Evolutionary conservation across 2,329 filamentous ascomycete genomes (phyloP), one percentile per base, ranked within the genome.

Genomic region (Chalara sp.): DNA sequence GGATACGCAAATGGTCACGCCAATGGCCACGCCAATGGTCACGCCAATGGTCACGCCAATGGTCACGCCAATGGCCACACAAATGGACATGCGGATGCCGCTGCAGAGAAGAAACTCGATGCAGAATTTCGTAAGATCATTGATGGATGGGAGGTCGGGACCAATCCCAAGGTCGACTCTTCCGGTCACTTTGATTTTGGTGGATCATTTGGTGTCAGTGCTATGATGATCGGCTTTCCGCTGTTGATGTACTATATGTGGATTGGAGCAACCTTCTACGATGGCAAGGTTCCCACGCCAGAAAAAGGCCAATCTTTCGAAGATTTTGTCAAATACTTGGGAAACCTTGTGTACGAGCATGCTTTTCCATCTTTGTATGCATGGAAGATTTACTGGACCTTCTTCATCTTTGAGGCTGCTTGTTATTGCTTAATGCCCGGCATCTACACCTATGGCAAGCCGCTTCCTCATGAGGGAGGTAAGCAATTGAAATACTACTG

Each of bases 221-320:
- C 80, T 59, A 90, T 96, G 81, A 97, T 97, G 89, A 78, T 90
- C 56, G 82, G 86, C 44, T 99, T 97, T 70, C 93, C 93, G n/a
- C 56, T 84, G 37, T 79, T 99, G 61, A 97, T 97, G 92, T 96
- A 89, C 79, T 97, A 96, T 73, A 96, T 99, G 91, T 97, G 91
- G 91, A 84, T 95, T 68, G 93, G 93, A 47, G 87, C 92, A 33
- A 91, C 85, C 46, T 96, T 92, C 72, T 99, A 96, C 72, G 75
- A 89, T 65, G 92, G 92, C 60, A 83, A 87, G 56, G 76, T 95
- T 47, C 93, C 93, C 12, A 71, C 73, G 42, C 87, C 82, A 1
- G 71, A 72, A 2, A 67, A 79, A 42, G 86, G 79, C 41, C 78
- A 95, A 74, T 83, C 76, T 59, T 80, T 81, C 66, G 59, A 64